These are phyloP conservation scores for Plasmodium knowlesi DNA, from an alignment of 169 alveolate species.

Conservation along the genomic window DNA sequence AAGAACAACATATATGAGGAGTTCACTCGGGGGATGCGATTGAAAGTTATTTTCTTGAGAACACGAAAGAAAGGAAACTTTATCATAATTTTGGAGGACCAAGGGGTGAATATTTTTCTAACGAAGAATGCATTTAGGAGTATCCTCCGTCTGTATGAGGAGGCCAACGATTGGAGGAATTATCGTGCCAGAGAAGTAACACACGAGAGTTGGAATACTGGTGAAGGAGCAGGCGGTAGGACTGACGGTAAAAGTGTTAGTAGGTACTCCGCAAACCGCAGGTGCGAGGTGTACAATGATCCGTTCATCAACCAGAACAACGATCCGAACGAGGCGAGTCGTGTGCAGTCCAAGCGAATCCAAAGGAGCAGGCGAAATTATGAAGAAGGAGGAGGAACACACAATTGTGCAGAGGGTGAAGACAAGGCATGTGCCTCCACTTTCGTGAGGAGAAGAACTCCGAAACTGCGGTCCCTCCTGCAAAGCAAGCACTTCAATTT, in stretches of 20 bases:
- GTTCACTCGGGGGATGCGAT: constrained; percentile 10
- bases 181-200: not conserved
- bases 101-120: constrained; percentile 3
- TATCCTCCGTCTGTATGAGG: constrained; percentile 11
- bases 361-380: not conserved
- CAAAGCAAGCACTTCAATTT: not conserved
- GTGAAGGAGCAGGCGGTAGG: not conserved
- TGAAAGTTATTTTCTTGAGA: not conserved
- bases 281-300: not conserved
- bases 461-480: not conserved
- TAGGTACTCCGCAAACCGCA: not conserved
- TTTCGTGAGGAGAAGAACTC: not conserved
- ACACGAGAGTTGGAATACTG: not conserved
- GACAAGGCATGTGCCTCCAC: not conserved
- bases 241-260: not conserved
- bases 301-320: no score
- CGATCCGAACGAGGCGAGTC: no score
- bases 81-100: constrained; percentile 1
- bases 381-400: not conserved
- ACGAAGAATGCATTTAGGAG: constrained; percentile 30
- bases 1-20: constrained; percentile 63
- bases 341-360: not conserved
- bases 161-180: constrained; percentile 5
- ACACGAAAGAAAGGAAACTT: constrained; percentile 12
- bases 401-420: not conserved